These are phyloP conservation scores for Candida lessepsii DNA, from an alignment of 805 yeast species.

Conservation along the genomic window DNA sequence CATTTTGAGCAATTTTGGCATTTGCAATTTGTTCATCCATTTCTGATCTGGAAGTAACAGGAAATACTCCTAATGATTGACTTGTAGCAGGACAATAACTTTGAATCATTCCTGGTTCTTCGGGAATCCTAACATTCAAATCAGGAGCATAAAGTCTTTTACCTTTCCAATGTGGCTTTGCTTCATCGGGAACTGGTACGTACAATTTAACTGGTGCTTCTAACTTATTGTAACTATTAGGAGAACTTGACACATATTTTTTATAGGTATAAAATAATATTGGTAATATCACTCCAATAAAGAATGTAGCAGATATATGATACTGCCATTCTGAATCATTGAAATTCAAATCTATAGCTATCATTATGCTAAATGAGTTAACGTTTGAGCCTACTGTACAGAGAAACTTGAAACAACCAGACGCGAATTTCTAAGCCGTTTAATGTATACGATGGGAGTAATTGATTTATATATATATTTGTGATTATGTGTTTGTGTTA, in stretches of 20 bases:
- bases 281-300: slow-evolving; percentile 39
- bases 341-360: slow-evolving; percentile 41
- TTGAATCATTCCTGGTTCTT: slow-evolving; percentile 69
- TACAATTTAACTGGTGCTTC: slow-evolving; percentile 49
- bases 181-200: slow-evolving; percentile 67
- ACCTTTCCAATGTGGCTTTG: slow-evolving; percentile 91
- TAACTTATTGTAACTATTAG: slow-evolving; percentile 41
- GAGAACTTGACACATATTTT: slow-evolving; percentile 34
- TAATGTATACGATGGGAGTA: no score
- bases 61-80: slow-evolving; percentile 73
- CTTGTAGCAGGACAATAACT: slow-evolving; percentile 97
- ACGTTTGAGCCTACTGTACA: no score
- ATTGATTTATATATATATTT: slow-evolving; percentile 10
- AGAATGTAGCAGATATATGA: slow-evolving; percentile 44
- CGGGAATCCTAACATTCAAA: slow-evolving; percentile 54
- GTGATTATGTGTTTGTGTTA: no score
- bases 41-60: slow-evolving; percentile 62
- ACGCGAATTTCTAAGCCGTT: no score
- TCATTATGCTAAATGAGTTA: slow-evolving; percentile 26
- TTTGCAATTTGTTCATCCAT: slow-evolving; percentile 62
- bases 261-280: slow-evolving; percentile 33
- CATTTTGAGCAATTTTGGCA: slow-evolving; percentile 54
- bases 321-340: slow-evolving; percentile 44
- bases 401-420: neutral
- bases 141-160: slow-evolving; percentile 62